phyloP scores from a whole-genome alignment of 2,329 filamentous ascomycete genomes.

The Colletotrichum sp. region DNA sequence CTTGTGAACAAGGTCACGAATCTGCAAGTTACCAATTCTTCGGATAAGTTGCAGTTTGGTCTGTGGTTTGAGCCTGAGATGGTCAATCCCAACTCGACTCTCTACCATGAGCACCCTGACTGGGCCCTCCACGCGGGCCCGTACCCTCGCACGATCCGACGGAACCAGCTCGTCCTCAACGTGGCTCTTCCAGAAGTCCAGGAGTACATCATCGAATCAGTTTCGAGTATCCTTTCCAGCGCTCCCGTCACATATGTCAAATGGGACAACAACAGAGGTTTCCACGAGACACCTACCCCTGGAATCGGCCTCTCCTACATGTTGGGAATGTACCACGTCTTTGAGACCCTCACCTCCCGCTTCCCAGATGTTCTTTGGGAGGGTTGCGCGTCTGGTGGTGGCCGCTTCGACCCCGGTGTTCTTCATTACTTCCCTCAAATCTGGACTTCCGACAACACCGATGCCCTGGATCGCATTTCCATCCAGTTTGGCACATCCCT shows the following conservation, averaged over 20 bases:
- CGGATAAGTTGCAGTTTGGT: constrained; percentile 60
- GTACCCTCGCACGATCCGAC: constrained; percentile 59
- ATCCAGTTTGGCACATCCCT: constrained; percentile 70
- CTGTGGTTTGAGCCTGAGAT: constrained; percentile 74
- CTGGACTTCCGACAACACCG: constrained; percentile 71
- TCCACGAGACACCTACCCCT: constrained; percentile 63
- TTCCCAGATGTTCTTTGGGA: constrained; percentile 71
- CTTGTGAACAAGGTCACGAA: constrained; percentile 57
- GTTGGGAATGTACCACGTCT: constrained; percentile 67
- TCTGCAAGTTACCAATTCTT: constrained; percentile 51
- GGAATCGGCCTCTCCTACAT: constrained; percentile 64
- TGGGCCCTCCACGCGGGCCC: constrained; percentile 65
- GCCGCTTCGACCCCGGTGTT: constrained; percentile 67
- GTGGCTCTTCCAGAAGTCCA: constrained; percentile 66
- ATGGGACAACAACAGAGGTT: constrained; percentile 72
- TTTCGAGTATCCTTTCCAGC: constrained; percentile 59
- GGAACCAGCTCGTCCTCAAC: constrained; percentile 67
- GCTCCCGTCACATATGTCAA: constrained; percentile 66
- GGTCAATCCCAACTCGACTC: constrained; percentile 66
- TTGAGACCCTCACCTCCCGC: constrained; percentile 61
- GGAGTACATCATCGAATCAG: constrained; percentile 62
- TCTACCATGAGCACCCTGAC: constrained; percentile 67
- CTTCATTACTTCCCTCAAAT: constrained; percentile 70
- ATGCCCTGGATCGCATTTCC: constrained; percentile 62
- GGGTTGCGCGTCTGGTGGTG: constrained; percentile 69